Evolutionary conservation across 768 basidiomycete genomes (phyloP), one percentile per base, ranked within the genome.

Genomic region (Lyophyllum atratum): DNA sequence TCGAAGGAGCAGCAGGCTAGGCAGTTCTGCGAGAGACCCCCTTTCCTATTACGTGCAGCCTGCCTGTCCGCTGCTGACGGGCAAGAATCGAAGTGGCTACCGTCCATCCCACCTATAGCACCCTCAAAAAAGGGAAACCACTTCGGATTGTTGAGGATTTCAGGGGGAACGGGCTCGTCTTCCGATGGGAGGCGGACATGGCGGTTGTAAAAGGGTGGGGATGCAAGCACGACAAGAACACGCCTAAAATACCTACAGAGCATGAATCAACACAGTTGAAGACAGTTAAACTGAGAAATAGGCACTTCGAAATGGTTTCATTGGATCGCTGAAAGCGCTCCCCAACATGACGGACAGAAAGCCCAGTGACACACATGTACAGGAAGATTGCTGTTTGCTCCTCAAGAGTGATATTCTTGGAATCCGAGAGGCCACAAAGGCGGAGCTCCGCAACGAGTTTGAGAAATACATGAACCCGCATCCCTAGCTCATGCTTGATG

Each of bases 1-100:
- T 66, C 47, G 44, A 72, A 72, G 1, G 61, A 59, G 28, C 67
- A 74, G 6, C 58, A 59, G 17, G 67, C 69, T 1, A 76, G 61
- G 12, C 45, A 59, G 40, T 74, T 74, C 43, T 73, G 71, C 1
- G 70, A 64, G 2, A 71, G 22, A 1, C 31, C 7, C 17, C 66
- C 64, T 49, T 66, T 65, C 0, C 50, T 37, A 54, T 64, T 58
- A 4, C 54, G 45, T 34, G 43, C 52, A 25, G 17, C 26, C 24
- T 47, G 21, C 26, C 43, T 44, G 10, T 60, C 49, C 12, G 15
- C 25, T 24, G 55, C 58, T 22, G 57, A 50, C 40, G 58, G 58
- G 21, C 28, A 40, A 21, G 28, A 54, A 54, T 56, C 39, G 31
- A 64, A 45, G 29, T 60, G 58, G 15, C 34, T 55, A 0, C 68